Base-by-base conservation (phyloP, 2,329 filamentous ascomycete species). In the Sarocladium kiliense region DNA sequence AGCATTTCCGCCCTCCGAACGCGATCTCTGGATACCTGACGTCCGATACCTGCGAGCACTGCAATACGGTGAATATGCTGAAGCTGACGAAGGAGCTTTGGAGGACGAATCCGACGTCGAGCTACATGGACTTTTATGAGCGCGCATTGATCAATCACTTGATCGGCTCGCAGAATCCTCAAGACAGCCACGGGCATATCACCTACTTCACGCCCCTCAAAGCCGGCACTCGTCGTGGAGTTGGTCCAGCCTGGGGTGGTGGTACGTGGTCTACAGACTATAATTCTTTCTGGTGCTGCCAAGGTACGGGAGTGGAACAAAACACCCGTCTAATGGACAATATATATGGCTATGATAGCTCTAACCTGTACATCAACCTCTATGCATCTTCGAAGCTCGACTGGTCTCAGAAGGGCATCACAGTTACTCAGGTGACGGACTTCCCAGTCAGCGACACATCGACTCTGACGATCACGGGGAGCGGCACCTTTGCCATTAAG, bases 61-160 rank as follows among this genome's bases (percentile, higher is more conserved):
- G 78, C 65, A 80, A 81, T 62, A 77, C 76, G 0, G 80, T 80
- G 62, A 81, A 81, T 59, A 81, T 81, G 78, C 73, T 81, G 45
- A 80, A 80, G 61, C 64, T 81, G 30, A 79, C 78, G 0, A 70
- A 77, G 1, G 77, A 80, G 54, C 68, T 81, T 3, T 81, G 74
- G 73, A 64, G 69, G 1, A 63, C 73, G 32, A 67, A 76, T 26
- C 75, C 76, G 0, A 44, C 41, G 5, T 44, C 41, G 18, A 44
- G 41, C 19, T 80, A 80, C 63, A 79, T 81, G 58, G 77, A 81
- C 63, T 81, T 71, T 59, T 80, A 80, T 60, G 78, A 81, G 65
- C 69, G 69, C 2, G 73, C 75, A 0, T 59, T 80, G 16, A 63
- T 79, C 55, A 80, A 80, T 59, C 78, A 80, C 56, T 61, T 80